Evolutionary conservation across 306 rosid species (phyloP).

Genomic region (Gastrolobium bilobum): DNA sequence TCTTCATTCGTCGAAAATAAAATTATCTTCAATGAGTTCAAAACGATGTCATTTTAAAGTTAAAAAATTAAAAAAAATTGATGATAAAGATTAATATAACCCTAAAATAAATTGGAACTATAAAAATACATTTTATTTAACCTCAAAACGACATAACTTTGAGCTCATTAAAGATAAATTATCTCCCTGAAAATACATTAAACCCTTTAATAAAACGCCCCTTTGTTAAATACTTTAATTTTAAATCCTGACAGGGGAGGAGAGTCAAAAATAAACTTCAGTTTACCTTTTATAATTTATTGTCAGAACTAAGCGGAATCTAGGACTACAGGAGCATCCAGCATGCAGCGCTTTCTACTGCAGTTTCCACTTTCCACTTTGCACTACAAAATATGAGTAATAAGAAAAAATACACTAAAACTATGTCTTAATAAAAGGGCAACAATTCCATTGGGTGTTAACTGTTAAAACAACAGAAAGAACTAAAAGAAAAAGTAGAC

Average conservation of each 20-base stretch:
- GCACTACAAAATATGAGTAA: background rate
- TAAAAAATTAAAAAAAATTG: too few species aligned
- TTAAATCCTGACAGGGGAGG: background rate
- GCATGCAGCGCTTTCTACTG: background rate
- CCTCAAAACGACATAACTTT: too few species aligned
- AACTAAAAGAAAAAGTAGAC: background rate
- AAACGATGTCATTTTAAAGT: too few species aligned
- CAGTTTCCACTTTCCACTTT: background rate
- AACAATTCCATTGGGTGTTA: background rate
- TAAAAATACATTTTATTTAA: too few species aligned
- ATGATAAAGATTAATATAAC: too few species aligned
- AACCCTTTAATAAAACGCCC: background rate
- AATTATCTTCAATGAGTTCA: too few species aligned
- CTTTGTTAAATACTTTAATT: background rate
- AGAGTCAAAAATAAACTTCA: background rate
- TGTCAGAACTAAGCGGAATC: background rate
- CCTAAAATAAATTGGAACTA: too few species aligned
- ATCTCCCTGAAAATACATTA: too few species aligned
- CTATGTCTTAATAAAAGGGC: too few species aligned
- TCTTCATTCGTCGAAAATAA: too few species aligned
- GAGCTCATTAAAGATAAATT: too few species aligned
- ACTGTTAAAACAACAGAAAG: background rate
- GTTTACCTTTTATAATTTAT: background rate
- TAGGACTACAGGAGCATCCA: background rate
- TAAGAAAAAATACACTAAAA: background rate